phyloP scores from a whole-genome alignment of 345 rosid genomes.

The Syzygium aqueum region DNA sequence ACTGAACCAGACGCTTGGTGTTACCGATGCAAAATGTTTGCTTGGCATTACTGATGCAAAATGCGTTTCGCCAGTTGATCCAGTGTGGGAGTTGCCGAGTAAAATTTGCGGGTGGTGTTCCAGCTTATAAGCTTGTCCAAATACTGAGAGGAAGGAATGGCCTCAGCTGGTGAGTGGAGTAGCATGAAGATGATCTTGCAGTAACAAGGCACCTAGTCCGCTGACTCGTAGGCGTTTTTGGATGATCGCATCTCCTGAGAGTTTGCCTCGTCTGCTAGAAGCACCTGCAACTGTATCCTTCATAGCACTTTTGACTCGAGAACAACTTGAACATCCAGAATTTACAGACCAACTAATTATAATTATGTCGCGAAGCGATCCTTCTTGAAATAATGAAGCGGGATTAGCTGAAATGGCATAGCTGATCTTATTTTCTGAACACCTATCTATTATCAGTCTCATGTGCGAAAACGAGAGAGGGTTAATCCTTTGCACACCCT shows the following conservation, averaged over 20 bases:
- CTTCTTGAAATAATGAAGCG: too few relatives aligned
- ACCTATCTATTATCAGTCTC: too few relatives aligned
- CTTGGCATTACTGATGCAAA: background rate
- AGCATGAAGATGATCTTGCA: background rate
- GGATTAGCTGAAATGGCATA: too few relatives aligned
- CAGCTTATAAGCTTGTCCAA: background rate
- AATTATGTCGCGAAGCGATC: too few relatives aligned
- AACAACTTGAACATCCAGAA: background rate
- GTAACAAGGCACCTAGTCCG: background rate
- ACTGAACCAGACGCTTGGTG: background rate
- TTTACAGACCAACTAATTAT: background rate
- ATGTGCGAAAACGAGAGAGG: too few relatives aligned
- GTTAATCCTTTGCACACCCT: too few relatives aligned
- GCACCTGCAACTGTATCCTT: background rate
- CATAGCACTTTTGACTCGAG: background rate
- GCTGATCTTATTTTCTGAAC: too few relatives aligned
- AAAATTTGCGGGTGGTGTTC: background rate
- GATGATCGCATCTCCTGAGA: background rate
- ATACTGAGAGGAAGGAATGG: background rate
- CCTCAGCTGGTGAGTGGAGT: background rate
- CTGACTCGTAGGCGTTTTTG: background rate
- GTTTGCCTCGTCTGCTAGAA: background rate
- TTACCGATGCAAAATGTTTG: background rate
- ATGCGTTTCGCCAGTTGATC: background rate
- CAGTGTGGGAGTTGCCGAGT: background rate